A percentile compares a stretch with the other conserved stretches of the same genome.
These are phyloP conservation scores for Vaccinium macrocarpon DNA, from an alignment of 148 eudicot species.

Conservation along the genomic window DNA sequence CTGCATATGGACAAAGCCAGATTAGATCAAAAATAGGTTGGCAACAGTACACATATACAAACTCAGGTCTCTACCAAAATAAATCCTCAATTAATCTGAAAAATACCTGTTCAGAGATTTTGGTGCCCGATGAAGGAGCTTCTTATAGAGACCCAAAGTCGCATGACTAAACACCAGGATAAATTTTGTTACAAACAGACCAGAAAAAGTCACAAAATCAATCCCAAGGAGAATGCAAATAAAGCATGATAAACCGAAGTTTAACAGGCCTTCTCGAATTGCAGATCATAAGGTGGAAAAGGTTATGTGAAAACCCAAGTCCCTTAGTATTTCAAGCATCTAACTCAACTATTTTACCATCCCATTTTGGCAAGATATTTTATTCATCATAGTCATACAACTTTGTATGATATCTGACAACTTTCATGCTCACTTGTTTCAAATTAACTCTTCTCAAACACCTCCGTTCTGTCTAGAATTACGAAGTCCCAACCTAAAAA, in stretches of 20 bases:
- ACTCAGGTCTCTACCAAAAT: background rate
- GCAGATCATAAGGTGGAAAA: conserved; percentile 1
- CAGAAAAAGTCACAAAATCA: conserved; percentile 12
- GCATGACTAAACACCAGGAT: conserved; percentile 66
- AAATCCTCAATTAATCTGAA: background rate
- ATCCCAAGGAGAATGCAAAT: background rate
- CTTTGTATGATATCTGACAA: background rate
- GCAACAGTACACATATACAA: conserved; percentile 9
- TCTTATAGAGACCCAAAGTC: conserved; percentile 93
- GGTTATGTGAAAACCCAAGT: background rate
- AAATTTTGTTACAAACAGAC: conserved; percentile 8
- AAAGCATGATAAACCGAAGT: conserved; percentile 4
- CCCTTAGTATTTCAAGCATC: background rate
- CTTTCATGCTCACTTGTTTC: background rate
- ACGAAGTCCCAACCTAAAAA: background rate
- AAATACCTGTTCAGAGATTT: conserved; percentile 76
- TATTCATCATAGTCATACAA: background rate
- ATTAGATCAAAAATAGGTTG: conserved; percentile 1
- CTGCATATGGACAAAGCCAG: conserved; percentile 36
- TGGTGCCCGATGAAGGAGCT: conserved; percentile 81
- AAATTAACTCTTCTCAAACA: background rate
- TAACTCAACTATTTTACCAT: background rate
- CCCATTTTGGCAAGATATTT: background rate
- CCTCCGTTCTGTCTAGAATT: background rate
- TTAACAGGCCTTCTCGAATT: background rate